Percentiles rank a stretch among this genome's conserved stretches.
Evolutionary conservation across 352 stramenopile species (phyloP).

Genomic region (Plasmopara muralis): DNA sequence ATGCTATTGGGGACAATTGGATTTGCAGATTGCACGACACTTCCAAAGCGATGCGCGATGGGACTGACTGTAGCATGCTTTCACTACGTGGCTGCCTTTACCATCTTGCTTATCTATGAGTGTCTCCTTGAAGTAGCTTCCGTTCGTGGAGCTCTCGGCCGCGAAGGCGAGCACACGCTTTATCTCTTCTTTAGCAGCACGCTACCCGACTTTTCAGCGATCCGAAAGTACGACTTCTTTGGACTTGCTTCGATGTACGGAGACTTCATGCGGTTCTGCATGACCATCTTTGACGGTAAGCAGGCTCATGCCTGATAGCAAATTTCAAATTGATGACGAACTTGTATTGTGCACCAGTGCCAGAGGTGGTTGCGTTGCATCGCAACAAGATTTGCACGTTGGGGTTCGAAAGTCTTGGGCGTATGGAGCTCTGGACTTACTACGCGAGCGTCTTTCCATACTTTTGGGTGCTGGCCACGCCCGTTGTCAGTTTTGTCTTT

Average conservation of each 20-base stretch:
- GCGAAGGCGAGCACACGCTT: conserved; percentile 62
- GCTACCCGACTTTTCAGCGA: conserved; percentile 57
- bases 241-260: conserved; percentile 53
- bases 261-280: conserved; percentile 64
- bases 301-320: neutral
- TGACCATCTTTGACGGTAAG: conserved; percentile 82
- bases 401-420: conserved; percentile 48
- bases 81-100: conserved; percentile 64
- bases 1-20: conserved; percentile 56
- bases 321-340: neutral
- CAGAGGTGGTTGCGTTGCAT: conserved; percentile 73
- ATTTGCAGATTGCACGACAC: conserved; percentile 70
- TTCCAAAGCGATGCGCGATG: conserved; percentile 49
- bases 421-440: conserved; percentile 76
- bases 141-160: conserved; percentile 48
- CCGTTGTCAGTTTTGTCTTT: conserved; percentile 74
- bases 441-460: conserved; percentile 83
- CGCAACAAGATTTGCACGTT: conserved; percentile 77
- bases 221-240: conserved; percentile 64
- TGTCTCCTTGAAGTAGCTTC: conserved; percentile 72
- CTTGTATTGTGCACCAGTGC: conserved; percentile 32
- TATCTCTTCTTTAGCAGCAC: conserved; percentile 76
- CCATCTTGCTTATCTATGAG: conserved; percentile 72
- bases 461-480: conserved; percentile 81
- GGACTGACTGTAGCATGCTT: conserved; percentile 42